These are phyloP conservation scores for Adansonia grandidieri DNA, from an alignment of 441 rosid species.

Conservation along the genomic window DNA sequence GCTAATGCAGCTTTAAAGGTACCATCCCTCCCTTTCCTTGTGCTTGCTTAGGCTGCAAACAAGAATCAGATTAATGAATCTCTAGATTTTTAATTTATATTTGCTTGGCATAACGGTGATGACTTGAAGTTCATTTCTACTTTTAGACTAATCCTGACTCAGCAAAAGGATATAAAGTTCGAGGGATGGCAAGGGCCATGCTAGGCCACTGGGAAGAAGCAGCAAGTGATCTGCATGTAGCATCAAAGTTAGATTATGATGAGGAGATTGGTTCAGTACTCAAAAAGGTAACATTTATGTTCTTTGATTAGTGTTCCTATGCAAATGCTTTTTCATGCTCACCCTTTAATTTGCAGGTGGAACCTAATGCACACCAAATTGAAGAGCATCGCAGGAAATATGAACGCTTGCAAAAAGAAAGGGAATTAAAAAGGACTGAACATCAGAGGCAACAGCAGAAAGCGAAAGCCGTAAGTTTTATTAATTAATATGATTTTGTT, in stretches of 20 bases:
- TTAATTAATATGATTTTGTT: neutral
- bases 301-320: slow-evolving; percentile 16
- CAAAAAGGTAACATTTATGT: slow-evolving; percentile 46
- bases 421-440: slow-evolving; percentile 56
- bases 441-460: slow-evolving; percentile 47
- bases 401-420: slow-evolving; percentile 68
- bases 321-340: slow-evolving; percentile 21
- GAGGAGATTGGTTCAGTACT: slow-evolving; percentile 57
- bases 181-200: slow-evolving; percentile 66
- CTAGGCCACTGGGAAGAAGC: slow-evolving; percentile 67
- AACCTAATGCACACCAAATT: slow-evolving; percentile 72
- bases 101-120: slow-evolving; percentile 14
- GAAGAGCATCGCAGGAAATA: slow-evolving; percentile 76
- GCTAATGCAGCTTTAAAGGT: slow-evolving; percentile 55
- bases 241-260: slow-evolving; percentile 66
- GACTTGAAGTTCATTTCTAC: slow-evolving; percentile 20
- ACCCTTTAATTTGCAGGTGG: slow-evolving; percentile 57
- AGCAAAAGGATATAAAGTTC: slow-evolving; percentile 69
- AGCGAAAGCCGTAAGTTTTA: slow-evolving; percentile 58
- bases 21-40: slow-evolving; percentile 16
- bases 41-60: slow-evolving; percentile 13
- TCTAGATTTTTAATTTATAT: slow-evolving; percentile 4
- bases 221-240: slow-evolving; percentile 62
- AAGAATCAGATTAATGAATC: slow-evolving; percentile 15
- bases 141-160: slow-evolving; percentile 65